Conservation (phyloP, 768 basidiomycete genomes). For the Mycena latifolia region DNA sequence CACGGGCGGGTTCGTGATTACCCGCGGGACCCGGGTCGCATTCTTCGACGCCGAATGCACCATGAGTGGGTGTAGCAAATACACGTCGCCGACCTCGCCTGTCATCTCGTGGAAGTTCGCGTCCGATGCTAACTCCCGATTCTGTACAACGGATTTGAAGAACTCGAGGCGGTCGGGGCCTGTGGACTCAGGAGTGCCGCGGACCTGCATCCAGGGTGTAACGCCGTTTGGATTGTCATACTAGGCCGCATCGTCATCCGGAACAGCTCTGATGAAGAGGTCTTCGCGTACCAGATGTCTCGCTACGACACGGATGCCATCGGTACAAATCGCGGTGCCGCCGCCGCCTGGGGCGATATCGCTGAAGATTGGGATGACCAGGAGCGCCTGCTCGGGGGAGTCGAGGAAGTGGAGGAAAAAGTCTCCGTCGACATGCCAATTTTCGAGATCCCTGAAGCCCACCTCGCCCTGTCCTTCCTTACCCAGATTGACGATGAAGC, state of each 20-base stretch:
- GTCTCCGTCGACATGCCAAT: conserved; percentile 78
- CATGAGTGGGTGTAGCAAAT: conserved; percentile 75
- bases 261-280: background rate
- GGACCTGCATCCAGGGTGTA: conserved; percentile 34
- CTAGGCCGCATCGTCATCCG: background rate
- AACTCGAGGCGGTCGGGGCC: conserved; percentile 25
- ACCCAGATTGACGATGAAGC: conserved; percentile 75
- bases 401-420: conserved; percentile 75
- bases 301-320: conserved; percentile 64
- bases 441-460: conserved; percentile 61
- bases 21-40: conserved; percentile 63
- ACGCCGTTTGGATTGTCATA: conserved; percentile 31
- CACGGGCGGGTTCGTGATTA: conserved; percentile 78
- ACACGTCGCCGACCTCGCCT: conserved; percentile 72
- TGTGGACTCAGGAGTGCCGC: conserved; percentile 26
- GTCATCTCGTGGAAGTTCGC: conserved; percentile 66
- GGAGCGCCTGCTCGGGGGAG: conserved; percentile 73
- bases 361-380: conserved; percentile 72
- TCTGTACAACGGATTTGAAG: conserved; percentile 55
- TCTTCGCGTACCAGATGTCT: conserved; percentile 56
- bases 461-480: conserved; percentile 52
- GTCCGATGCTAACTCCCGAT: conserved; percentile 47
- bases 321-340: conserved; percentile 72
- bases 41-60: conserved; percentile 75
- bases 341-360: conserved; percentile 68